Evolutionary conservation across 257 asterid species (phyloP).

Genomic region (Agastache rugosa): DNA sequence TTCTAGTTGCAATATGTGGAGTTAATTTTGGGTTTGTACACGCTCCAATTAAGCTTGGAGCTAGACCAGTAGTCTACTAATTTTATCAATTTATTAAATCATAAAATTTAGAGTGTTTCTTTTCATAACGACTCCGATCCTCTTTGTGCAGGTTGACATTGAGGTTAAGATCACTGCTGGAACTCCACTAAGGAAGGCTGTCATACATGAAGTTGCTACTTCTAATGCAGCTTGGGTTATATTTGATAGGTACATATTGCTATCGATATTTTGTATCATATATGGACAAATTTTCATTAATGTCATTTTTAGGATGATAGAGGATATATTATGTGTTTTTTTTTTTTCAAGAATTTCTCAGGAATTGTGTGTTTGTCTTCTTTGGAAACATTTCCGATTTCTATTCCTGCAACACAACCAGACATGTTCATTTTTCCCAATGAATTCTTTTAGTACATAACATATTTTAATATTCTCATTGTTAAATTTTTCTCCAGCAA

Average conservation of each 20-base stretch:
- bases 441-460: too few species aligned
- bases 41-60: neutral
- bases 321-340: neutral
- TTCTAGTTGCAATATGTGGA: neutral
- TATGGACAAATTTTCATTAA: constrained; percentile 1
- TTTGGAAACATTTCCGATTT: neutral
- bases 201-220: constrained; percentile 59
- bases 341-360: neutral
- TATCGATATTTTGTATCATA: constrained; percentile 15
- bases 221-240: constrained; percentile 65
- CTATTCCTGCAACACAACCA: too few species aligned
- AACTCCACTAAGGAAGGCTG: constrained; percentile 59
- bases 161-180: constrained; percentile 78
- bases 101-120: neutral
- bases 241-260: constrained; percentile 57
- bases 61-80: neutral
- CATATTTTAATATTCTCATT: too few species aligned
- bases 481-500: too few species aligned
- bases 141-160: constrained; percentile 59
- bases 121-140: constrained; percentile 1
- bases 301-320: constrained; percentile 1
- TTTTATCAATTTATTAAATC: neutral
- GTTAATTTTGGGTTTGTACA: neutral
- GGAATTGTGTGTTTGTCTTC: neutral
- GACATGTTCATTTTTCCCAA: too few species aligned